Conservation (phyloP, 176 grass and related monocot genomes). For the Themeda triandra region DNA sequence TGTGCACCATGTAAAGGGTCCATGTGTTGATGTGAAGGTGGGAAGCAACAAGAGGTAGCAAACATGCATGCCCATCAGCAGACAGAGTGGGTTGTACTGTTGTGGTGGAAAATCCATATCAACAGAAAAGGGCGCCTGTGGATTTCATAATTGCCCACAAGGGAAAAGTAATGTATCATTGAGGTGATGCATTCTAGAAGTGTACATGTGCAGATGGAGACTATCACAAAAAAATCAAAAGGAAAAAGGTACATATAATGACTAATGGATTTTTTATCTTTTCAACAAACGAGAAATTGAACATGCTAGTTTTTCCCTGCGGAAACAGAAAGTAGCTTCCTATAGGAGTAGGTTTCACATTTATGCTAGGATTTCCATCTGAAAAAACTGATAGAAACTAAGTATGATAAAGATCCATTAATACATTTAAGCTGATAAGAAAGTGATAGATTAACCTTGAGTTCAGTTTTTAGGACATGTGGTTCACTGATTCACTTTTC, state of each 20-base stretch:
- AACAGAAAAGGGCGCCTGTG: not conserved
- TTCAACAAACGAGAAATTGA: not conserved
- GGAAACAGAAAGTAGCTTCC: not conserved
- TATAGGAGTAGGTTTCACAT: not conserved
- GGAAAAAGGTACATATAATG: not conserved
- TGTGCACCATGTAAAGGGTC: not conserved
- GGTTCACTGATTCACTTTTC: not conserved
- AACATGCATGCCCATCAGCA: slow-evolving; percentile 24
- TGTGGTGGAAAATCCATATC: slow-evolving; percentile 35
- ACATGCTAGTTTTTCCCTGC: not conserved
- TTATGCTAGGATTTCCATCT: not conserved
- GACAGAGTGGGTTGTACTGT: slow-evolving; percentile 14
- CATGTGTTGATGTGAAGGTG: not conserved
- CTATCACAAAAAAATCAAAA: not conserved
- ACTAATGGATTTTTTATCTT: not conserved
- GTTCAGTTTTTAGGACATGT: not conserved
- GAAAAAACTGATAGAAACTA: not conserved
- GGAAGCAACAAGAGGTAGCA: slow-evolving; percentile 22
- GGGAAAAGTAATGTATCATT: not conserved
- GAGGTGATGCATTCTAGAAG: slow-evolving; percentile 3
- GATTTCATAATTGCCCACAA: slow-evolving; percentile 24
- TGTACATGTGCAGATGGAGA: not conserved
- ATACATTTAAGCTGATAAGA: not conserved
- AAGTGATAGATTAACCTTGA: not conserved
- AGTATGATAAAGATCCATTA: not conserved